Evolutionary conservation across 148 eudicot species (phyloP).

Genomic region (Limonium bicolor): DNA sequence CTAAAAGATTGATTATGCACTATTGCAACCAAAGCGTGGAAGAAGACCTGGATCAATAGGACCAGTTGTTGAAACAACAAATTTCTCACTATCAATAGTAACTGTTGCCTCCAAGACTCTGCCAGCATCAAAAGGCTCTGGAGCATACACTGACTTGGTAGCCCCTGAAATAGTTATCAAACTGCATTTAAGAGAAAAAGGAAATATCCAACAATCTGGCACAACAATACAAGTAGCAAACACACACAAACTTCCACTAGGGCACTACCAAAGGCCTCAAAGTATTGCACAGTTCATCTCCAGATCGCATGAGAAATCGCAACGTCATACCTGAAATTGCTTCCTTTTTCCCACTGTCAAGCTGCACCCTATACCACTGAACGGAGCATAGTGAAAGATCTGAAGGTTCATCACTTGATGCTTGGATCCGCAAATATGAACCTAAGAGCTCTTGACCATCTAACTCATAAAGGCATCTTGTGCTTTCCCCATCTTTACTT

Average conservation of each 20-base stretch:
- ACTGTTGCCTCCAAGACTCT: constrained; percentile 65
- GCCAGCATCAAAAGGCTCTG: constrained; percentile 92
- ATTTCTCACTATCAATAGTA: constrained; percentile 22
- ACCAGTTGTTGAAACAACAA: constrained; percentile 49
- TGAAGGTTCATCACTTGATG: constrained; percentile 40
- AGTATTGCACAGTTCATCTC: too few species aligned
- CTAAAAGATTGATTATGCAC: too few species aligned
- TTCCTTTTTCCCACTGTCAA: constrained; percentile 59
- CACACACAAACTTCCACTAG: too few species aligned
- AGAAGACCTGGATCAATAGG: constrained; percentile 85
- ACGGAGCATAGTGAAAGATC: constrained; percentile 62
- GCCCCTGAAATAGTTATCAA: constrained; percentile 42
- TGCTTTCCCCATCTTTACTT: constrained; percentile 35
- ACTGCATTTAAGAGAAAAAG: constrained; percentile 1
- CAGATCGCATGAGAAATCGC: not conserved
- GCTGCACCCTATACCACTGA: constrained; percentile 75
- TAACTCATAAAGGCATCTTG: constrained; percentile 39
- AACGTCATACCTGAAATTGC: constrained; percentile 60
- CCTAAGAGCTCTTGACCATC: constrained; percentile 81
- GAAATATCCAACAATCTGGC: constrained; percentile 2
- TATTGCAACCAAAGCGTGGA: not conserved
- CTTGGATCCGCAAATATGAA: constrained; percentile 53
- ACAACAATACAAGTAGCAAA: too few species aligned
- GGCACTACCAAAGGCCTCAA: too few species aligned
- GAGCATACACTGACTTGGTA: constrained; percentile 80